phyloP scores from a whole-genome alignment of 768 basidiomycete species.

The Suillus brevipes region DNA sequence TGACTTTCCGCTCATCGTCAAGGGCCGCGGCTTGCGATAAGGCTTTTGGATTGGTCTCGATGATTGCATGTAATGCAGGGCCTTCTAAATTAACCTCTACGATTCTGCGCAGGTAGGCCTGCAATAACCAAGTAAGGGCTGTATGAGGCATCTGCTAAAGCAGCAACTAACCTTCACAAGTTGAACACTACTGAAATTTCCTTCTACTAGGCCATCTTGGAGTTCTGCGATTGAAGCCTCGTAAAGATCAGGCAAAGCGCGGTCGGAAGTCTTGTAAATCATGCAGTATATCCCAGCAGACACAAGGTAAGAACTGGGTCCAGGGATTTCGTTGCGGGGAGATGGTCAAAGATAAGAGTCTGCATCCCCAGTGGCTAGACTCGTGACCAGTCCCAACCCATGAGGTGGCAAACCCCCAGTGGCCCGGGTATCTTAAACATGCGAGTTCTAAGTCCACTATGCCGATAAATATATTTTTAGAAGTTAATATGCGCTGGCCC shows the following conservation, averaged over 20 bases:
- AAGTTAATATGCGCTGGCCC: background rate
- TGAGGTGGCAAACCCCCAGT: too few species aligned
- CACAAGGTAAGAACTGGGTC: background rate
- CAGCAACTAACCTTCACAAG: slow-evolving; percentile 51
- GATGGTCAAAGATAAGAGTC: background rate
- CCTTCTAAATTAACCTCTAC: slow-evolving; percentile 68
- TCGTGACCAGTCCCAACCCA: too few species aligned
- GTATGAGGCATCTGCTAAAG: background rate
- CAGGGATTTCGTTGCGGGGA: background rate
- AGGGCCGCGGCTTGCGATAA: slow-evolving; percentile 51
- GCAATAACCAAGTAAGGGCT: background rate
- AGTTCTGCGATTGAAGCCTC: slow-evolving; percentile 59
- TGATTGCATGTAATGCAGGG: slow-evolving; percentile 54
- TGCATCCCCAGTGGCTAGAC: too few species aligned
- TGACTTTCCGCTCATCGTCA: slow-evolving; percentile 46
- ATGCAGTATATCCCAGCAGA: background rate
- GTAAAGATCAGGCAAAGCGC: slow-evolving; percentile 51
- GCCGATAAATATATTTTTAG: background rate
- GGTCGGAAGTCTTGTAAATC: background rate
- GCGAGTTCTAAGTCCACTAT: background rate
- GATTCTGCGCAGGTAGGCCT: slow-evolving; percentile 68
- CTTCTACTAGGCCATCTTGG: slow-evolving; percentile 49
- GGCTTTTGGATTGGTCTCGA: slow-evolving; percentile 60
- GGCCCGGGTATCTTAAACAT: background rate
- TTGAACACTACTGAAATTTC: slow-evolving; percentile 58